A percentile compares a stretch with the other conserved stretches of the same genome.
phyloP scores from a whole-genome alignment of 176 grass and related monocot species.

The Ensete glaucum region DNA sequence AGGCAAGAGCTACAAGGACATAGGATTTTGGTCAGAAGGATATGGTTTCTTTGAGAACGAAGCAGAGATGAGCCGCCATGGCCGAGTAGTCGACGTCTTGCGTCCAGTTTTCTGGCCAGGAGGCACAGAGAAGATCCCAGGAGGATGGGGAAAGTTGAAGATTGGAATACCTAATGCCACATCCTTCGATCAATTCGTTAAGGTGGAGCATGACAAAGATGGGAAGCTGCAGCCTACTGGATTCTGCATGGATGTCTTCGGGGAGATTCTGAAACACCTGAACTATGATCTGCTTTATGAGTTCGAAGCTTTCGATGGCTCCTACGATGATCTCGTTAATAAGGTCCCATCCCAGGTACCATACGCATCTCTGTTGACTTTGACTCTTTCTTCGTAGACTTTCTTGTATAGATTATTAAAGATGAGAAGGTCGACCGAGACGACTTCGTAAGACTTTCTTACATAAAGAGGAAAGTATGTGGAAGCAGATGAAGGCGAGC shows the following conservation, averaged over 20 bases:
- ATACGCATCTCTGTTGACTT: not conserved
- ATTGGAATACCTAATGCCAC: slow-evolving; percentile 23
- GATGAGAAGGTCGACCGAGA: too few relatives aligned
- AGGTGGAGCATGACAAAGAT: slow-evolving; percentile 2
- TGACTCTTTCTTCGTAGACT: not conserved
- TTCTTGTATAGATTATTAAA: not conserved
- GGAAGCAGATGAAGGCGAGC: too few relatives aligned
- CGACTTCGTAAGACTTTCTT: too few relatives aligned
- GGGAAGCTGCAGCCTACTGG: slow-evolving; percentile 3
- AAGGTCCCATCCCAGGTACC: slow-evolving; percentile 21
- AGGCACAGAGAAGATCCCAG: slow-evolving; percentile 1
- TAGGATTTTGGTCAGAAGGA: slow-evolving; percentile 25
- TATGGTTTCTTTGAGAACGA: slow-evolving; percentile 13
- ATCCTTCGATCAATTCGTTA: slow-evolving; percentile 20
- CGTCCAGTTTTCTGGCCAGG: slow-evolving; percentile 23
- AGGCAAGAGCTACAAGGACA: not conserved
- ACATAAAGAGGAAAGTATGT: too few relatives aligned
- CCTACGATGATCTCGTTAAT: slow-evolving; percentile 24
- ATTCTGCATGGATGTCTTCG: slow-evolving; percentile 36
- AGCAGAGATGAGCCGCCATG: not conserved
- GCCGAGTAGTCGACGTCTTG: not conserved
- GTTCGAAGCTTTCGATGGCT: not conserved
- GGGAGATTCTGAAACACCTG: slow-evolving; percentile 10
- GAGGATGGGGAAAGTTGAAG: slow-evolving; percentile 18
- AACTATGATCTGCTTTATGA: slow-evolving; percentile 24